phyloP scores from a whole-genome alignment of 2,329 filamentous ascomycete species.

The Exophiala viscosa region DNA sequence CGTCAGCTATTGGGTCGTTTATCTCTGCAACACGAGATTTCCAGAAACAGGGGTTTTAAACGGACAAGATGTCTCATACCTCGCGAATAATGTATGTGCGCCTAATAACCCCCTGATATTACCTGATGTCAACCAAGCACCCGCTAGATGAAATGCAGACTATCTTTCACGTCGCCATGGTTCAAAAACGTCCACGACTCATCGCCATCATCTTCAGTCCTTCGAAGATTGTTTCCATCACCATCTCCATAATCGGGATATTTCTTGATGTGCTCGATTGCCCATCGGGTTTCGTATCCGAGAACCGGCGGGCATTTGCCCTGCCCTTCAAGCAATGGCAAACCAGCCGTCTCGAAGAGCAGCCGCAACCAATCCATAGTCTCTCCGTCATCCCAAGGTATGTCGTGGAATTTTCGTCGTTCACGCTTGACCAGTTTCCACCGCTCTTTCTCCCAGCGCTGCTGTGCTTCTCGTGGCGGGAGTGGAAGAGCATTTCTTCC shows the following conservation, averaged over 20 bases:
- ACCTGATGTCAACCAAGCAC: too few relatives aligned
- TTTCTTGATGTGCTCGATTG: slow-evolving; percentile 25
- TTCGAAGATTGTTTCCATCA: too few relatives aligned
- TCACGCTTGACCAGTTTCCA: slow-evolving; percentile 18
- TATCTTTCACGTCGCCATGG: too few relatives aligned
- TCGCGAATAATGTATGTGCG: too few relatives aligned
- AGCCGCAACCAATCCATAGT: slow-evolving; percentile 22
- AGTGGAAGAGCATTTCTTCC: slow-evolving; percentile 46
- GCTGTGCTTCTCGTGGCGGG: slow-evolving; percentile 49
- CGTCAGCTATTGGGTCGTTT: too few relatives aligned
- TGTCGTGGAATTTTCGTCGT: slow-evolving; percentile 24
- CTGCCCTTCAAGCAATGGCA: slow-evolving; percentile 23
- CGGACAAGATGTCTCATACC: too few relatives aligned
- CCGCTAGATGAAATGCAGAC: too few relatives aligned
- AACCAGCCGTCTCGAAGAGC: slow-evolving; percentile 22
- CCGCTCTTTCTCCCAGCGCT: slow-evolving; percentile 56
- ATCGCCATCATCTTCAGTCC: too few relatives aligned
- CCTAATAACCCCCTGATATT: too few relatives aligned
- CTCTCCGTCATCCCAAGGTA: slow-evolving; percentile 26
- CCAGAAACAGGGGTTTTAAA: too few relatives aligned
- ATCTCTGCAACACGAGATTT: too few relatives aligned
- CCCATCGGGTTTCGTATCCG: slow-evolving; percentile 27
- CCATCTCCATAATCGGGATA: slow-evolving; percentile 1
- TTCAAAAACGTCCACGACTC: too few relatives aligned
- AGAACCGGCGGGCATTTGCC: slow-evolving; percentile 25